These are phyloP conservation scores for Pleurozium schreberi DNA, from an alignment of 225 moss, liverwort and hornwort species.

Conservation along the genomic window DNA sequence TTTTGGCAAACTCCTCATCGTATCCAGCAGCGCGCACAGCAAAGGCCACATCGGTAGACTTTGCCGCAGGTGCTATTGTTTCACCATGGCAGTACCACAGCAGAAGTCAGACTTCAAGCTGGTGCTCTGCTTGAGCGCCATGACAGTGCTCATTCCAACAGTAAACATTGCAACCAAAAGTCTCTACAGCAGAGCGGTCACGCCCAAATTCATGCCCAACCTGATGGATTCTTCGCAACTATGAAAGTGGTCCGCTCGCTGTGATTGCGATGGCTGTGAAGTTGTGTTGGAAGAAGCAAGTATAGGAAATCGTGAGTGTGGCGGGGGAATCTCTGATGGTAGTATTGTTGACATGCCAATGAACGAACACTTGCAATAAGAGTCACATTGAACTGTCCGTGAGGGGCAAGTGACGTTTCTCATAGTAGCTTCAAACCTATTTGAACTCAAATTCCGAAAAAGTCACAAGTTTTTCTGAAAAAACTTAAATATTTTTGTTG, in stretches of 20 bases:
- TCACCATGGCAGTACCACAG: neutral
- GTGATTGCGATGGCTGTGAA: neutral
- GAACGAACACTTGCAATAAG: neutral
- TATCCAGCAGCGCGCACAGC: constrained; percentile 19
- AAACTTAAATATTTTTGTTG: neutral
- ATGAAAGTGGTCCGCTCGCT: neutral
- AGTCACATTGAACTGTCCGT: neutral
- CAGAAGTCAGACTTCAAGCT: constrained; percentile 8
- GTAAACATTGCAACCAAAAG: neutral
- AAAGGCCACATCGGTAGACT: neutral
- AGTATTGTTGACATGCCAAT: neutral
- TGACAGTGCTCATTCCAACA: neutral
- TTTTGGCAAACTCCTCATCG: neutral
- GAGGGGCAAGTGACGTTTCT: neutral
- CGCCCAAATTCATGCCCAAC: neutral
- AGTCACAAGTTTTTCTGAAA: neutral
- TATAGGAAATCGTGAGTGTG: neutral
- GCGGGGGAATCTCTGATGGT: neutral
- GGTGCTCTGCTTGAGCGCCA: neutral
- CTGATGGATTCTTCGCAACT: neutral
- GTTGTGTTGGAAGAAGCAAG: neutral
- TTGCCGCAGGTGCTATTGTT: neutral
- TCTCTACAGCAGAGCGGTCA: neutral
- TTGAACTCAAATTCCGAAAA: neutral
- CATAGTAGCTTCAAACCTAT: neutral